These are phyloP conservation scores for Mrakiaceae sp. DNA, from an alignment of 1,284 basidiomycete genomes.

Conservation along the genomic window DNA sequence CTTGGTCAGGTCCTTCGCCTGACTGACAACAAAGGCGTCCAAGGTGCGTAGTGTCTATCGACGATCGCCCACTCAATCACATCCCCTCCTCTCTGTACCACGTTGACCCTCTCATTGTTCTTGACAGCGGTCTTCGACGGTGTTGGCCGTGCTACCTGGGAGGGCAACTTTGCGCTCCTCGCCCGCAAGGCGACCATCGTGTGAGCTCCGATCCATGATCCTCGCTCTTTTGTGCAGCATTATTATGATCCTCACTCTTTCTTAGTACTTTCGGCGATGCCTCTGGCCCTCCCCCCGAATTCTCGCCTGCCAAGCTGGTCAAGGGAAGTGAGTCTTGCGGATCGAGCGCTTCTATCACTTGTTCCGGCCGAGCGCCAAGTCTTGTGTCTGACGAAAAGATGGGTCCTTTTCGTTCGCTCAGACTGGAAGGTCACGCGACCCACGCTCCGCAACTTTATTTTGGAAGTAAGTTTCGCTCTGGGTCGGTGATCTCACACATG, in stretches of 20 bases:
- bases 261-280: conserved; percentile 88
- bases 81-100: not conserved
- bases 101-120: too few species aligned
- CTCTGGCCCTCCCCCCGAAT: conserved; percentile 49
- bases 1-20: conserved; percentile 68
- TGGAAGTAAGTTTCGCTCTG: too few species aligned
- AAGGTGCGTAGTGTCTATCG: conserved; percentile 46
- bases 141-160: conserved; percentile 87
- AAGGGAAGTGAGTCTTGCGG: too few species aligned
- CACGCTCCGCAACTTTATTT: not conserved
- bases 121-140: conserved; percentile 74
- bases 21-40: conserved; percentile 70
- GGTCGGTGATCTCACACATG: too few species aligned
- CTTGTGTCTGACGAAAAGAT: too few species aligned
- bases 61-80: too few species aligned
- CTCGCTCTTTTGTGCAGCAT: too few species aligned
- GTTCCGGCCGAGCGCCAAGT: too few species aligned
- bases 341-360: too few species aligned
- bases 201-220: not conserved
- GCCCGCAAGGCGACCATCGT: conserved; percentile 56
- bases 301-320: conserved; percentile 34
- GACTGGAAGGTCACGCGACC: conserved; percentile 36
- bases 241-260: too few species aligned
- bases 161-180: conserved; percentile 68
- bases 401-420: too few species aligned